Evolutionary conservation across 2,329 filamentous ascomycete species (phyloP).

Genomic region (Chaetomium sp.): DNA sequence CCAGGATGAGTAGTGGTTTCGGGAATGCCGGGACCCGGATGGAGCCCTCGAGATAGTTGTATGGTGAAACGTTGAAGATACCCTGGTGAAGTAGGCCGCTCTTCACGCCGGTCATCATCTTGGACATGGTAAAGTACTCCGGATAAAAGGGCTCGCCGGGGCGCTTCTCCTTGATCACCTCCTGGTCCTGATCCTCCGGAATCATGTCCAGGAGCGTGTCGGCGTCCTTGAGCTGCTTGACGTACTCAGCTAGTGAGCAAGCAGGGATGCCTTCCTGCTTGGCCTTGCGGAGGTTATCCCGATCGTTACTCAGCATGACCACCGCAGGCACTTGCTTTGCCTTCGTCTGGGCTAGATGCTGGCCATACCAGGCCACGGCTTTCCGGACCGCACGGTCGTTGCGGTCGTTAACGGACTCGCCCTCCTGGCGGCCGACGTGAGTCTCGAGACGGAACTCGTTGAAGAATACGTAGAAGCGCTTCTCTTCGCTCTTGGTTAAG

Average conservation of each 20-base stretch:
- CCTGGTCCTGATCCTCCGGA: slow-evolving; percentile 71
- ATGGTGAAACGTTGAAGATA: slow-evolving; percentile 92
- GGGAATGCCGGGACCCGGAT: slow-evolving; percentile 89
- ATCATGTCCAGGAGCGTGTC: slow-evolving; percentile 93
- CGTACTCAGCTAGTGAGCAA: slow-evolving; percentile 72
- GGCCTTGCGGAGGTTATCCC: slow-evolving; percentile 81
- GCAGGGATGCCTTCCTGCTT: slow-evolving; percentile 73
- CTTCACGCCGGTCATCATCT: slow-evolving; percentile 92
- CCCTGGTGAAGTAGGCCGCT: slow-evolving; percentile 89
- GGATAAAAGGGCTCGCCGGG: slow-evolving; percentile 75
- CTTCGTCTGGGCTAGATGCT: slow-evolving; percentile 72
- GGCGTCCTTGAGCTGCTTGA: slow-evolving; percentile 79
- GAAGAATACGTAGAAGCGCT: slow-evolving; percentile 98
- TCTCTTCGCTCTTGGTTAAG: slow-evolving; percentile 92
- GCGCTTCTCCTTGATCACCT: slow-evolving; percentile 64
- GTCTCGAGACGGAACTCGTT: slow-evolving; percentile 97
- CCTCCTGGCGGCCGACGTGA: slow-evolving; percentile 70
- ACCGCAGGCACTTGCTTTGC: slow-evolving; percentile 68
- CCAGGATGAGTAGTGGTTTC: slow-evolving; percentile 82
- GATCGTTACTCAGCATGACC: slow-evolving; percentile 93
- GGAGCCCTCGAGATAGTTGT: slow-evolving; percentile 95
- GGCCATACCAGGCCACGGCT: slow-evolving; percentile 86
- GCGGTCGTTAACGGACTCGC: slow-evolving; percentile 92
- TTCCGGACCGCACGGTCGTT: slow-evolving; percentile 90
- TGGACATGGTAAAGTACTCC: slow-evolving; percentile 86